phyloP scores from a whole-genome alignment of 768 basidiomycete genomes.

The Amanita jacksonii region DNA sequence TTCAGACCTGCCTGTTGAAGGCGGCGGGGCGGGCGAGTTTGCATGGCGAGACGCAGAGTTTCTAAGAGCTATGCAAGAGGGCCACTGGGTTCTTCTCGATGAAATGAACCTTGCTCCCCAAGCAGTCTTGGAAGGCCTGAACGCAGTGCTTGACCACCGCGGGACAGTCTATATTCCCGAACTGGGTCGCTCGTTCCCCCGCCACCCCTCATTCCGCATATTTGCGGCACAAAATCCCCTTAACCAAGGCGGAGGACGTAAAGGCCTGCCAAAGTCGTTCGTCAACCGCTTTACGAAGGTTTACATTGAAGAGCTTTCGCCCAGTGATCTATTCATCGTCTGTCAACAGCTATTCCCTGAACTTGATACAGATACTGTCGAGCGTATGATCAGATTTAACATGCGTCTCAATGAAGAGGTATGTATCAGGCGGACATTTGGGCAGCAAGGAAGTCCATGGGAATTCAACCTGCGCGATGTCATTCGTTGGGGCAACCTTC shows the following conservation, averaged over 20 bases:
- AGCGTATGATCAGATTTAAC: conserved; percentile 80
- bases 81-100: conserved; percentile 95
- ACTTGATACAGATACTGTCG: conserved; percentile 42
- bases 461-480: conserved; percentile 97
- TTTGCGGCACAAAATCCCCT: conserved; percentile 98
- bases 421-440: conserved; percentile 56
- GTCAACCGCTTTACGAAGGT: conserved; percentile 99
- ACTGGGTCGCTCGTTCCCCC: conserved; percentile 75
- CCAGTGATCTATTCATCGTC: conserved; percentile 69
- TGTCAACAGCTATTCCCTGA: conserved; percentile 66
- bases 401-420: conserved; percentile 58
- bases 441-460: conserved; percentile 82
- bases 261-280: conserved; percentile 96
- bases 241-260: conserved; percentile 92
- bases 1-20: conserved; percentile 91
- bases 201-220: conserved; percentile 91
- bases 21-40: conserved; percentile 85
- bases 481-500: conserved; percentile 73
- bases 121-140: conserved; percentile 92
- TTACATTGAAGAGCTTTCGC: conserved; percentile 76
- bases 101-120: conserved; percentile 99
- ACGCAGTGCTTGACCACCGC: conserved; percentile 92
- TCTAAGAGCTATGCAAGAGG: conserved; percentile 85
- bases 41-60: conserved; percentile 98
- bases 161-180: conserved; percentile 94